Evolutionary conservation across 495 filamentous ascomycete species (phyloP), one percentile per base, ranked within the genome.

Genomic region (Cryomyces antarcticus): DNA sequence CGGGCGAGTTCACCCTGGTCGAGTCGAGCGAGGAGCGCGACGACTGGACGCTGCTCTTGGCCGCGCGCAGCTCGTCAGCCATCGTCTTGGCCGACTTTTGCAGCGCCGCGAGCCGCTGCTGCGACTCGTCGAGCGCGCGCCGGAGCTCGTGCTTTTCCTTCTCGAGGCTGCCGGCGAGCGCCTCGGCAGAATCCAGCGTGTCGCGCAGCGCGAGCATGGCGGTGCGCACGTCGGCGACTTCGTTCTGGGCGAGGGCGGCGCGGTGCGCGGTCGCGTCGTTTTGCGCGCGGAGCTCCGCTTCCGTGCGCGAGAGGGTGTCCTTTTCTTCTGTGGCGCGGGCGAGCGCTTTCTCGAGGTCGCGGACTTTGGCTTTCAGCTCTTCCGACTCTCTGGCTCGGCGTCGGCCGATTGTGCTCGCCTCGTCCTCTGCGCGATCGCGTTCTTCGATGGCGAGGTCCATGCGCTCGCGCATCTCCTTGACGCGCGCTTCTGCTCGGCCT

Each of bases 371-470:
- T 56, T 78, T 79, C 9, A 95, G 60, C 42, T 96, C 89, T 58
- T 95, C 89, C 29, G 87, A 65, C 64, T 95, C 89, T 28, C 85
- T 68, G 4, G 79, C 73, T 13, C 78, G 72, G 37, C 78, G 68
- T 40, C 92, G 72, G 9, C 78, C 80, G 39, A 80, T 72, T 1
- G 73, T 77, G 49, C 73, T 82, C 17, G 82, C 74, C 60, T 95
- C 85, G 33, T 96, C 88, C 56, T 96, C 89, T 11, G 83, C 80
- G 10, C 84, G 75, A 52, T 96, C 92, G 28, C 88, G 73, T 61
- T 96, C 89, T 55, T 95, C 85, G 39, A 88, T 68, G 0, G 84
- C 84, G 0, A 78, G 66, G 46, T 96, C 89, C 74, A 95, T 80
- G 12, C 76, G 71, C 50, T 86, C 79, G 52, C 85, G 79, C 73